Evolutionary conservation across 164 flowering plant genomes (phyloP).

Genomic region (Chimonanthus salicifolius): DNA sequence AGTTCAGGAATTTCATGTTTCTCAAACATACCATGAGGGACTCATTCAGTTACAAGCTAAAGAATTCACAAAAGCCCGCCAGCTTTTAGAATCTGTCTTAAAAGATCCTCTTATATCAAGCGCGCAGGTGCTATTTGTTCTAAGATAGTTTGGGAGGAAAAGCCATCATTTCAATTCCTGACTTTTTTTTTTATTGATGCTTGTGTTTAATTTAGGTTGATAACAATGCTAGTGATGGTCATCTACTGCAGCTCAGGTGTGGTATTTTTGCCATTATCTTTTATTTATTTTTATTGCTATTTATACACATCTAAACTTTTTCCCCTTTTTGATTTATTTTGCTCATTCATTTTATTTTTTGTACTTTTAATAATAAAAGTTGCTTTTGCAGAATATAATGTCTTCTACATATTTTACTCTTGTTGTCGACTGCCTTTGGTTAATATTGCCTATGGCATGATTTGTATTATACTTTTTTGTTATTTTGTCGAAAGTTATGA

Average conservation of each 20-base stretch:
- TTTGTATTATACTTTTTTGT: no score
- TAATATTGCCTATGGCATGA: no score
- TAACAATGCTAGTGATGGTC: slow-evolving; percentile 58
- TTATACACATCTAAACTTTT: not conserved
- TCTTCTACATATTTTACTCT: not conserved
- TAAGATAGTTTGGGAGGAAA: not conserved
- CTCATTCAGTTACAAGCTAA: slow-evolving; percentile 76
- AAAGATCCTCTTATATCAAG: slow-evolving; percentile 72
- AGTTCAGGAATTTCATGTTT: slow-evolving; percentile 83
- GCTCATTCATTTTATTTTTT: no score
- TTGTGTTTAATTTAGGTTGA: slow-evolving; percentile 46
- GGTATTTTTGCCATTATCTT: slow-evolving; percentile 4
- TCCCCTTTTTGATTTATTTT: not conserved
- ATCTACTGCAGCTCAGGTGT: slow-evolving; percentile 87
- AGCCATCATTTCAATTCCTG: not conserved
- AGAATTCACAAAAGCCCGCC: slow-evolving; percentile 75
- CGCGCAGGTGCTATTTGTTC: slow-evolving; percentile 47
- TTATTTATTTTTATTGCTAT: not conserved
- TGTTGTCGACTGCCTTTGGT: not conserved
- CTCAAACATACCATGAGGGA: slow-evolving; percentile 91
- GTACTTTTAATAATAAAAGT: not conserved
- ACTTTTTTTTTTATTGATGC: slow-evolving; percentile 1
- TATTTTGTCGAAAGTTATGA: no score
- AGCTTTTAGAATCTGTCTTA: slow-evolving; percentile 73
- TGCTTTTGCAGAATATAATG: not conserved